Conservation (phyloP, 1,284 basidiomycete genomes). For the Retiboletus flavoniger region DNA sequence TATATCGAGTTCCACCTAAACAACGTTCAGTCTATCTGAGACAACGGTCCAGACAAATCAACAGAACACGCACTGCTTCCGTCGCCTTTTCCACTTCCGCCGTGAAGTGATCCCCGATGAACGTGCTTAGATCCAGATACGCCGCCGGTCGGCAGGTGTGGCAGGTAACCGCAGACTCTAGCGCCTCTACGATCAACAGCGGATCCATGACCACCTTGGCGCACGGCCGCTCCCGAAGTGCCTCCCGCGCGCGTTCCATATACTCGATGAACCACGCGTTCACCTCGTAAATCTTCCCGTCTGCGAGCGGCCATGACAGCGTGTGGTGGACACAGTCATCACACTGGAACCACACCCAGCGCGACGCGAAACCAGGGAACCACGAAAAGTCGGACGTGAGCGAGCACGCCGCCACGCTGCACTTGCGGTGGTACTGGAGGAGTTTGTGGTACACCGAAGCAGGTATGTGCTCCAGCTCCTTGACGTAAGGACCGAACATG, state of each 20-base stretch:
- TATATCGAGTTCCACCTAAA: constrained; percentile 35
- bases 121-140: constrained; percentile 32
- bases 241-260: constrained; percentile 33
- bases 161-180: constrained; percentile 27
- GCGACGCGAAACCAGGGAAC: constrained; percentile 38
- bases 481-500: constrained; percentile 36
- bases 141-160: constrained; percentile 32
- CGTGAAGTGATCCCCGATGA: constrained; percentile 31
- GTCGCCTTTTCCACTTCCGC: constrained; percentile 31
- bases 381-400: constrained; percentile 38
- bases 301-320: constrained; percentile 35
- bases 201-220: constrained; percentile 33
- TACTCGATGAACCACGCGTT: constrained; percentile 36
- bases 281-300: constrained; percentile 37
- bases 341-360: constrained; percentile 39
- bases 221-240: constrained; percentile 32
- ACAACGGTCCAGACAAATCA: constrained; percentile 2
- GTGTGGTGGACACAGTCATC: constrained; percentile 35
- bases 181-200: constrained; percentile 31
- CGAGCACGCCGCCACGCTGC: constrained; percentile 31
- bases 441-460: constrained; percentile 37
- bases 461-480: constrained; percentile 36
- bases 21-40: constrained; percentile 7
- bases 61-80: constrained; percentile 26
- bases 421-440: constrained; percentile 37